Conservation (phyloP, 2,329 filamentous ascomycete genomes). For the Cladophialophora chaetospira region DNA sequence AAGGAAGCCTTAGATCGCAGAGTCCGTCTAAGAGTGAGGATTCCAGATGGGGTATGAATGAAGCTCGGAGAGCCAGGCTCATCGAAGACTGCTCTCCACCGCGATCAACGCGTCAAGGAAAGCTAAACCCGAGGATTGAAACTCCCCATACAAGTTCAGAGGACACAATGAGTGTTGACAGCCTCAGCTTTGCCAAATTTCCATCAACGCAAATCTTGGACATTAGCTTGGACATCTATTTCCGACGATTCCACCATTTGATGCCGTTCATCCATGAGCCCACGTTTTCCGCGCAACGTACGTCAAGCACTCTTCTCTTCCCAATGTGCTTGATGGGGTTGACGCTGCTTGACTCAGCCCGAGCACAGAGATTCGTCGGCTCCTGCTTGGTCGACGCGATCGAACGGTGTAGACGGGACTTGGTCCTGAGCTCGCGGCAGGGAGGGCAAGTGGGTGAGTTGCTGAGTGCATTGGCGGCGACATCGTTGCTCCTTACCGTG, state of each 20-base stretch:
- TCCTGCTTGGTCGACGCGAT: constrained; percentile 2
- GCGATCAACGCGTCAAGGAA: not conserved
- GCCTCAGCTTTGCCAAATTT: constrained; percentile 3
- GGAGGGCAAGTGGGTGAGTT: not conserved
- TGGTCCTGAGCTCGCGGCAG: constrained; percentile 6
- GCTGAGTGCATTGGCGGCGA: constrained; percentile 2
- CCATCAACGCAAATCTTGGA: constrained; percentile 14
- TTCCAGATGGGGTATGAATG: constrained; percentile 13
- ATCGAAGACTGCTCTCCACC: constrained; percentile 5
- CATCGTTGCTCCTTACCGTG: not conserved
- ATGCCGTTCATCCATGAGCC: constrained; percentile 17
- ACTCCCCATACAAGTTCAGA: not conserved
- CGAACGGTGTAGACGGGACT: constrained; percentile 8
- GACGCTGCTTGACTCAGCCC: constrained; percentile 1
- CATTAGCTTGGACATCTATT: constrained; percentile 17
- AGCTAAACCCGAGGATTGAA: not conserved
- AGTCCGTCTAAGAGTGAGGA: not conserved
- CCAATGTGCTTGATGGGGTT: constrained; percentile 15
- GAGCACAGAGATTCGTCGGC: constrained; percentile 11
- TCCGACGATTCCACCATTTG: constrained; percentile 12
- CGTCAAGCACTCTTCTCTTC: constrained; percentile 8
- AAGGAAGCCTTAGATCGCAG: not conserved
- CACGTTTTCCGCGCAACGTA: constrained; percentile 1
- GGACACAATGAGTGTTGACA: not conserved
- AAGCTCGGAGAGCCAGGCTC: constrained; percentile 5